A percentile compares a stretch with the other conserved stretches of the same genome.
Evolutionary conservation across 2,329 filamentous ascomycete genomes (phyloP).

Genomic region (Ampelomyces quisqualis): DNA sequence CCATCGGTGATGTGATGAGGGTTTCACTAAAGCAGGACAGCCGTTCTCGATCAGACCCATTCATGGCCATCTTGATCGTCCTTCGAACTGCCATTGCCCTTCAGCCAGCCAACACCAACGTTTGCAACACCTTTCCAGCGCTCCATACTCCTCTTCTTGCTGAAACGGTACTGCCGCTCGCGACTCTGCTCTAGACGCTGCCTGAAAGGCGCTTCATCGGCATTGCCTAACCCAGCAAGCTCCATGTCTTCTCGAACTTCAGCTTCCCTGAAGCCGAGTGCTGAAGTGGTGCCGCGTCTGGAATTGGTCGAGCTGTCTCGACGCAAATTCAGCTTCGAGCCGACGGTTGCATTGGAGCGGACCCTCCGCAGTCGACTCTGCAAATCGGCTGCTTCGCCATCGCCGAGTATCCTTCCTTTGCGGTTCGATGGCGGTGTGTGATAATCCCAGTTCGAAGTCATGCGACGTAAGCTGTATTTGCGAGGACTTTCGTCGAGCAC

Average conservation of each 20-base stretch:
- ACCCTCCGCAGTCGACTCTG: slow-evolving; percentile 32
- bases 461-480: slow-evolving; percentile 38
- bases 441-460: slow-evolving; percentile 35
- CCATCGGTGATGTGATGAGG: no score
- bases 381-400: slow-evolving; percentile 34
- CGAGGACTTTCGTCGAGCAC: slow-evolving; percentile 49
- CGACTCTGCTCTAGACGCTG: slow-evolving; percentile 35
- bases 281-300: slow-evolving; percentile 25
- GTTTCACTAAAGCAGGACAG: no score
- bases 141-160: slow-evolving; percentile 38
- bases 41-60: slow-evolving; percentile 31
- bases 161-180: slow-evolving; percentile 35
- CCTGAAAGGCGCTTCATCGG: slow-evolving; percentile 31
- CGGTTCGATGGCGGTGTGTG: slow-evolving; percentile 39
- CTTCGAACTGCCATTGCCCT: slow-evolving; percentile 27
- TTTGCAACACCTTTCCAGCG: slow-evolving; percentile 40
- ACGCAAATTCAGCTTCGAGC: slow-evolving; percentile 22
- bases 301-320: slow-evolving; percentile 25
- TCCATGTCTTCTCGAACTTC: slow-evolving; percentile 43
- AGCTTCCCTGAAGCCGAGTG: slow-evolving; percentile 41
- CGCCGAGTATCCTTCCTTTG: slow-evolving; percentile 34
- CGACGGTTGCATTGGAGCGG: slow-evolving; percentile 36
- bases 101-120: slow-evolving; percentile 40
- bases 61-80: slow-evolving; percentile 31
- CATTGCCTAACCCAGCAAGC: slow-evolving; percentile 27